These are phyloP conservation scores for Coriolopsis trogii DNA, from an alignment of 1,284 basidiomycete species.

Conservation along the genomic window DNA sequence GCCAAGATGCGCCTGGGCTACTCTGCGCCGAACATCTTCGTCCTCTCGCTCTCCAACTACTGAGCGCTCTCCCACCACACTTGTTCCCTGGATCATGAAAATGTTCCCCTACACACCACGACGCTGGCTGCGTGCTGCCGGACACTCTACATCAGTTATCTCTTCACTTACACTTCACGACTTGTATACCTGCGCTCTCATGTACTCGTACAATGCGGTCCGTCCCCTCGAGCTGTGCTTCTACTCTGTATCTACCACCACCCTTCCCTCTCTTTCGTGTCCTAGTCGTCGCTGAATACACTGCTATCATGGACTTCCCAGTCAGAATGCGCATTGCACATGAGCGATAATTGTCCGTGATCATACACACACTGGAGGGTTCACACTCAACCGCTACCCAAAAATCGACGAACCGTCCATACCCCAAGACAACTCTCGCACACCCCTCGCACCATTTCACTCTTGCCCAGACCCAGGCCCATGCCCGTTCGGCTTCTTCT, in stretches of 20 bases:
- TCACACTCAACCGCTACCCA: not conserved
- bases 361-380: not conserved
- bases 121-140: not conserved
- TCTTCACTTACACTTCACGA: slow-evolving; percentile 5
- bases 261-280: not conserved
- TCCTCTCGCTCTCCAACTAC: slow-evolving; percentile 46
- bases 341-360: too few species aligned
- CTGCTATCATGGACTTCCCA: slow-evolving; percentile 2
- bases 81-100: too few species aligned
- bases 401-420: too few species aligned
- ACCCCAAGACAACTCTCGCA: not conserved
- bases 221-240: slow-evolving; percentile 9
- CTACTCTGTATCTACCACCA: slow-evolving; percentile 6
- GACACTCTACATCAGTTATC: slow-evolving; percentile 8
- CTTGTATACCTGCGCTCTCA: not conserved
- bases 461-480: not conserved
- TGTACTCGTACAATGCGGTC: slow-evolving; percentile 7
- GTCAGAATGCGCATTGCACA: too few species aligned
- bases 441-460: not conserved
- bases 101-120: not conserved
- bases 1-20: slow-evolving; percentile 64
- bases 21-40: slow-evolving; percentile 74
- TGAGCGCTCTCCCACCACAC: slow-evolving; percentile 5
- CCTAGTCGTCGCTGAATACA: not conserved
- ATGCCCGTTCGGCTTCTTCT: too few species aligned